These are phyloP conservation scores for Arthrobotrys iridis DNA, from an alignment of 2,329 filamentous ascomycete species.

Conservation along the genomic window DNA sequence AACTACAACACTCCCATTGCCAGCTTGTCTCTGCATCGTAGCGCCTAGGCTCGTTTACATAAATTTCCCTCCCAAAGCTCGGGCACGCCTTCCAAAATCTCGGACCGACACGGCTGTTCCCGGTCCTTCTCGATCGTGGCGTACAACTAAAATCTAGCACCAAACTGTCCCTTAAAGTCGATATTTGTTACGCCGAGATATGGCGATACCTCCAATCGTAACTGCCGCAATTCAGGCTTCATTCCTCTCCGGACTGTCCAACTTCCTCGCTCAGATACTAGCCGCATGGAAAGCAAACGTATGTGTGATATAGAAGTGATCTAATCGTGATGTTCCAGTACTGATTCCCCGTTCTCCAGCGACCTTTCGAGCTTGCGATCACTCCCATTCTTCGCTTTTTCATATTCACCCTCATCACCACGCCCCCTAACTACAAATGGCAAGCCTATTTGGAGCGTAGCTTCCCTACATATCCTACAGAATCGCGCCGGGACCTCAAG, in stretches of 20 bases:
- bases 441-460: constrained; percentile 67
- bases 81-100: background rate
- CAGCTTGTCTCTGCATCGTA: constrained; percentile 6
- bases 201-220: constrained; percentile 63
- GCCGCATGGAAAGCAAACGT: constrained; percentile 65
- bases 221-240: constrained; percentile 68
- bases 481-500: constrained; percentile 24
- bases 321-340: background rate
- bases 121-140: background rate
- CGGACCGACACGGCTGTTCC: constrained; percentile 8
- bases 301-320: constrained; percentile 11
- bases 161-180: background rate
- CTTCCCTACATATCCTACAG: constrained; percentile 65
- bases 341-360: constrained; percentile 57
- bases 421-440: constrained; percentile 70
- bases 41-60: background rate
- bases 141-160: background rate
- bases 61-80: background rate
- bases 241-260: constrained; percentile 67
- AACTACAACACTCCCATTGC: constrained; percentile 8
- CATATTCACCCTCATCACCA: constrained; percentile 66
- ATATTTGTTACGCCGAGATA: constrained; percentile 5
- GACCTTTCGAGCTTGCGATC: constrained; percentile 64
- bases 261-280: constrained; percentile 68
- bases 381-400: constrained; percentile 68